Percentiles rank a stretch among this genome's conserved stretches.
phyloP scores from a whole-genome alignment of 352 stramenopile genomes.

The Thalassiosira oceanica region DNA sequence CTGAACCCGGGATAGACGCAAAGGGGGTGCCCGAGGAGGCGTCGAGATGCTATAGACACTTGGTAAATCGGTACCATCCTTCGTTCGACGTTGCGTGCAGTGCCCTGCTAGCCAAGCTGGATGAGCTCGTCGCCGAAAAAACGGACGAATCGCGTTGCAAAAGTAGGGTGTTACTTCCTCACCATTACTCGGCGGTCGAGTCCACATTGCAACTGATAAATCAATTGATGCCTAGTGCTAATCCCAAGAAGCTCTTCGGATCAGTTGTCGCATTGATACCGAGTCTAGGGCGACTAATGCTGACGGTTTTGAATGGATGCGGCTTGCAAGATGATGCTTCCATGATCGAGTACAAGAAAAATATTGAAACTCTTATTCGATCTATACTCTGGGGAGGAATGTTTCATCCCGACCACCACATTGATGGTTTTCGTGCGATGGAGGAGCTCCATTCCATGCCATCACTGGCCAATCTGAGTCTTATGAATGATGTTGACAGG shows the following conservation, averaged over 20 bases:
- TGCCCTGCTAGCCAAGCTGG: slow-evolving; percentile 25
- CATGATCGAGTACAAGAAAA: neutral
- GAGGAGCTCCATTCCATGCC: slow-evolving; percentile 12
- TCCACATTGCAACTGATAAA: slow-evolving; percentile 18
- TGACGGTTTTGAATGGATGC: slow-evolving; percentile 8
- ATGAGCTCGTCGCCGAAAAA: slow-evolving; percentile 7
- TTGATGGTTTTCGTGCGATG: slow-evolving; percentile 59
- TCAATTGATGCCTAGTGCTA: slow-evolving; percentile 8
- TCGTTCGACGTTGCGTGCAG: slow-evolving; percentile 52
- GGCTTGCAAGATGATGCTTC: neutral
- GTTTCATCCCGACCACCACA: slow-evolving; percentile 56
- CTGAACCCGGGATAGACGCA: neutral
- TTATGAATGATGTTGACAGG: neutral
- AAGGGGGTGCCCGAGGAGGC: slow-evolving; percentile 10
- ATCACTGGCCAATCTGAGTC: slow-evolving; percentile 15
- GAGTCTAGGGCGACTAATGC: slow-evolving; percentile 19
- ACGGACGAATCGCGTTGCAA: slow-evolving; percentile 1
- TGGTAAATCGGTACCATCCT: slow-evolving; percentile 44
- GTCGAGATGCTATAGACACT: slow-evolving; percentile 34
- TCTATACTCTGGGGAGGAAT: slow-evolving; percentile 33
- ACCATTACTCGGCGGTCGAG: slow-evolving; percentile 7
- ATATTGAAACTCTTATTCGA: neutral
- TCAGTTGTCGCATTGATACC: slow-evolving; percentile 14
- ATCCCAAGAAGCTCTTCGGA: slow-evolving; percentile 31
- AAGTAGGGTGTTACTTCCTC: neutral